A percentile compares a stretch with the other conserved stretches of the same genome.
Evolutionary conservation across 1,284 basidiomycete species (phyloP).

Genomic region (Xerocomus nothofagi): DNA sequence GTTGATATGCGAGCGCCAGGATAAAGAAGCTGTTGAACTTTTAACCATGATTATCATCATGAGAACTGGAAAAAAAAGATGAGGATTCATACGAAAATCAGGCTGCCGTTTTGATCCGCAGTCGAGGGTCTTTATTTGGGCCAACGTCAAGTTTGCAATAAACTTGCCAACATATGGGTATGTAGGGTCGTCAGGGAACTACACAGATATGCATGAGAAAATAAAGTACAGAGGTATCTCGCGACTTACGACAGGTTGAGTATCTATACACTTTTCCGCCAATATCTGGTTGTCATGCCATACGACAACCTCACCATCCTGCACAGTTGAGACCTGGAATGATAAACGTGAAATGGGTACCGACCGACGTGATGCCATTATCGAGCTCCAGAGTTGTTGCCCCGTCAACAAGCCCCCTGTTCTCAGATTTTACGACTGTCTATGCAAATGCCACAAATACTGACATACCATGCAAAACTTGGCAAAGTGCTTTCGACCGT

Average conservation of each 20-base stretch:
- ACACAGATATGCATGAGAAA: slow-evolving; percentile 13
- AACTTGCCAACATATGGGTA: slow-evolving; percentile 76
- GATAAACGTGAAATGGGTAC: neutral
- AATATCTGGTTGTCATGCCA: slow-evolving; percentile 77
- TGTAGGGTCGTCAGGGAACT: slow-evolving; percentile 55
- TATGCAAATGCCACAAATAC: slow-evolving; percentile 1
- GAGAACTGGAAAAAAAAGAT: neutral
- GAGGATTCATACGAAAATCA: slow-evolving; percentile 54
- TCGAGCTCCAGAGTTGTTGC: slow-evolving; percentile 76
- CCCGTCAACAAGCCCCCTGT: slow-evolving; percentile 70
- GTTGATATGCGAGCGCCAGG: slow-evolving; percentile 72
- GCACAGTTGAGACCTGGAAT: slow-evolving; percentile 11
- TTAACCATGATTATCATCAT: slow-evolving; percentile 9
- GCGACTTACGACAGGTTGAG: slow-evolving; percentile 52
- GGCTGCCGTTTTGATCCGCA: slow-evolving; percentile 69
- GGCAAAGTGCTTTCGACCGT: slow-evolving; percentile 68
- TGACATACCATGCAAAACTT: slow-evolving; percentile 67
- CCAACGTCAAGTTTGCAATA: slow-evolving; percentile 73
- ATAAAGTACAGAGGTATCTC: neutral
- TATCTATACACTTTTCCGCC: slow-evolving; percentile 66
- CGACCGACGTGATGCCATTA: slow-evolving; percentile 70
- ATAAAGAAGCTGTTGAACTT: slow-evolving; percentile 64
- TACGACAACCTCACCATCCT: slow-evolving; percentile 75
- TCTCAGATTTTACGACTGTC: slow-evolving; percentile 7
- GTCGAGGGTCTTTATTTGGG: slow-evolving; percentile 75